Evolutionary conservation across 129 eudicot species (phyloP), one percentile per base, ranked within the genome.

Genomic region (Ambrosia artemisiifolia): DNA sequence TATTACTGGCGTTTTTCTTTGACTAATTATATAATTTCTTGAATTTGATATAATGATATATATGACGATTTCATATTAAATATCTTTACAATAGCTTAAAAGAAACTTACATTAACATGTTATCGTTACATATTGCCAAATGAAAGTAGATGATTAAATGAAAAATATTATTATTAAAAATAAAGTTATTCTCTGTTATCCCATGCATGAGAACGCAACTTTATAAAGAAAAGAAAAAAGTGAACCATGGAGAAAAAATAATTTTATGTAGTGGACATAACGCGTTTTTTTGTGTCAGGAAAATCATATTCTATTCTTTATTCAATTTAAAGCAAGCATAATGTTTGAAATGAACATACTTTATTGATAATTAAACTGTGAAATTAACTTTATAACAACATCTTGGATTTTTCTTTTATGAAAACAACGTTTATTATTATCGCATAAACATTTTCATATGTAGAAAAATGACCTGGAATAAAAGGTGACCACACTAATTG

Each of bases 181-280:
- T 59, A 60, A 60, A 60, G 42, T 60, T 60, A 60, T 60, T 60
- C 18, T 13, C 34, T 60, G 12, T 1, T n/a, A 60, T 60, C 65
- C 65, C 65, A 57, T 60, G 19, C 65, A 60, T 60, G 65, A 2
- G 40, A 60, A 32, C 34, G 42, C 65, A 32, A 60, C 65, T 60
- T 60, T 59, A 11, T 12, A 3, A 4, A 12, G 18, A 30, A 59
- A 59, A 32, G 18, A 10, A 30, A 28, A 59, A 59, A 7, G 65
- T 32, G 20, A 60, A 32, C 44, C 44, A 57, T 24, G 65, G 34
- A 60, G 5, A 32, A 32, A 13, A 60, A 12, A 5, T 5, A 32
- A 60, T 12, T 60, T 56, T 6, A 30, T 32, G 9, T 57, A 30
- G 65, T 32, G 65, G 43, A 13, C 9, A 3, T 60, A 32, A 60